phyloP scores from a whole-genome alignment of 2,329 filamentous ascomycete genomes.

The Cryphonectria radicalis region DNA sequence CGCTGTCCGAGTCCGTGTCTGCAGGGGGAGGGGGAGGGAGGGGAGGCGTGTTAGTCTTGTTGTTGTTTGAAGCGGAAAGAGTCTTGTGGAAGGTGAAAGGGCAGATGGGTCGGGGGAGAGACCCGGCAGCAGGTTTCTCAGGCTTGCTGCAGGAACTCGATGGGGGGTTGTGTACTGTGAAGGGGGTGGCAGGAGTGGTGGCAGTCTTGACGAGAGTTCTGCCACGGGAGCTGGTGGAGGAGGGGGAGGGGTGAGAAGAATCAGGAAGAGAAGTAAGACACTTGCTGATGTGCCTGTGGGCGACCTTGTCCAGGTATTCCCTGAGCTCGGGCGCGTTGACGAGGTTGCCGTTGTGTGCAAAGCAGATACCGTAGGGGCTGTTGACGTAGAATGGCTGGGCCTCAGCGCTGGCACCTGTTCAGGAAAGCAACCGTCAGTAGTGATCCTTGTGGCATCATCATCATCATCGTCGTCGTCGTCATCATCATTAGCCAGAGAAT shows the following conservation, averaged over 20 bases:
- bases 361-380: slow-evolving; percentile 78
- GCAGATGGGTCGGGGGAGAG: not conserved
- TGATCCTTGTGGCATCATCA: not conserved
- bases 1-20: slow-evolving; percentile 83
- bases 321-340: slow-evolving; percentile 75
- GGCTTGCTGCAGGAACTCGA: not conserved
- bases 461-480: not conserved
- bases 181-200: not conserved
- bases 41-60: slow-evolving; percentile 7
- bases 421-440: not conserved
- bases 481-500: not conserved
- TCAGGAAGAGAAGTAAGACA: slow-evolving; percentile 7
- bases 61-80: not conserved
- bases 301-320: slow-evolving; percentile 74
- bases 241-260: not conserved
- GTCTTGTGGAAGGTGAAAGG: not conserved
- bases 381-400: slow-evolving; percentile 95
- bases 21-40: not conserved
- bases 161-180: not conserved
- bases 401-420: slow-evolving; percentile 66
- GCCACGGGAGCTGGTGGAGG: not conserved
- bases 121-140: not conserved
- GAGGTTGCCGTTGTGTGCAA: slow-evolving; percentile 87
- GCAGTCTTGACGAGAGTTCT: not conserved
- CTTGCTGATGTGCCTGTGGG: slow-evolving; percentile 75